Conservation (phyloP, 805 yeast genomes). For the Zygoascus ofunaensis region DNA sequence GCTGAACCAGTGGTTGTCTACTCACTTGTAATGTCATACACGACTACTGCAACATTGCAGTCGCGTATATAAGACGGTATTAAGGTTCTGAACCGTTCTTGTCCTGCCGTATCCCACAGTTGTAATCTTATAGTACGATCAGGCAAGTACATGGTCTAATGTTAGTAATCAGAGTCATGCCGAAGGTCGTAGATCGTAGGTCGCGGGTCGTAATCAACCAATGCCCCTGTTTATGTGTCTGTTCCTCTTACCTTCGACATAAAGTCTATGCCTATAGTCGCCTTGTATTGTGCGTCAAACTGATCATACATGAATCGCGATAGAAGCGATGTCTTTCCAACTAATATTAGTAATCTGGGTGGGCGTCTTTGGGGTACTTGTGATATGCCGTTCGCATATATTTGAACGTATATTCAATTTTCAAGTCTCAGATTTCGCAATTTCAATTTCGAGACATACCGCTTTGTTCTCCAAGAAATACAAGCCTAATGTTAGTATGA, state of each 20-base stretch:
- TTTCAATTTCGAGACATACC: constrained; percentile 35
- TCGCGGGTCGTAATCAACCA: not conserved
- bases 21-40: constrained; percentile 83
- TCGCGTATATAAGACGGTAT: constrained; percentile 95
- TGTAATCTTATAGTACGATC: constrained; percentile 93
- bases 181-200: not conserved
- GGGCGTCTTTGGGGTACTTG: too few species aligned
- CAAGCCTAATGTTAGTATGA: constrained; percentile 48
- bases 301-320: constrained; percentile 98
- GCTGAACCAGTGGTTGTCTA: constrained; percentile 1
- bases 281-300: constrained; percentile 87
- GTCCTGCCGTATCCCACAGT: constrained; percentile 97
- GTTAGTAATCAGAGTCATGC: not conserved
- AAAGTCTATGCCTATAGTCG: constrained; percentile 95
- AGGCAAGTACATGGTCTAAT: constrained; percentile 77
- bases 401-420: not conserved
- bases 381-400: too few species aligned
- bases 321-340: constrained; percentile 90
- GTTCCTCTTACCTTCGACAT: constrained; percentile 47
- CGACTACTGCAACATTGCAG: constrained; percentile 93
- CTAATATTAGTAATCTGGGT: constrained; percentile 30
- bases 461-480: constrained; percentile 93
- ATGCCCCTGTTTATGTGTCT: not conserved
- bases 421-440: too few species aligned
- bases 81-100: constrained; percentile 87